phyloP scores from a whole-genome alignment of 768 basidiomycete genomes.

The Lentinus brumalis region DNA sequence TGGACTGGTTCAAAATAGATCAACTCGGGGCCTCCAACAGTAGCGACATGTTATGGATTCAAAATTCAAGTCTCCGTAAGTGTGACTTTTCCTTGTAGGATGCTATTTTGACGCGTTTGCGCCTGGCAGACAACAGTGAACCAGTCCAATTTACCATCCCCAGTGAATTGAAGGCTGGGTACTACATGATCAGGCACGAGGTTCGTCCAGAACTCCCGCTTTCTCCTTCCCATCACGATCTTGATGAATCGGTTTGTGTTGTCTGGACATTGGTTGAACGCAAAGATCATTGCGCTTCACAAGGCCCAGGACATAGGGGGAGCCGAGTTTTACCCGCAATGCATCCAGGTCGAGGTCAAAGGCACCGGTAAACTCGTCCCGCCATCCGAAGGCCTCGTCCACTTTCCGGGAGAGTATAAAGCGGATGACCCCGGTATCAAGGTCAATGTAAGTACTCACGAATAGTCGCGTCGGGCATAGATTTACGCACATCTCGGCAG shows the following conservation, averaged over 20 bases:
- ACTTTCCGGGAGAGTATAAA: not conserved
- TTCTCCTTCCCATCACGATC: too few relatives aligned
- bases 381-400: not conserved
- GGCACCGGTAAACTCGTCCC: not conserved
- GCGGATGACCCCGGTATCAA: not conserved
- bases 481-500: too few relatives aligned
- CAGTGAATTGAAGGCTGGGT: not conserved
- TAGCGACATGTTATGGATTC: not conserved
- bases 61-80: not conserved
- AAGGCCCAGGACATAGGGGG: not conserved
- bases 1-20: slow-evolving; percentile 62
- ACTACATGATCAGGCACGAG: not conserved
- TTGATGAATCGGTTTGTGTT: not conserved
- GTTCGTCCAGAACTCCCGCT: too few relatives aligned
- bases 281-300: not conserved
- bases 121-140: not conserved
- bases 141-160: not conserved
- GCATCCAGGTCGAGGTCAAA: not conserved
- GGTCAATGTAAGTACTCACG: not conserved
- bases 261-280: too few relatives aligned
- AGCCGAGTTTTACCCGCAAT: not conserved
- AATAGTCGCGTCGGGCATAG: too few relatives aligned
- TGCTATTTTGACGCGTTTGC: not conserved
- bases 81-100: not conserved
- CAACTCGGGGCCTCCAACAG: slow-evolving; percentile 28